Evolutionary conservation across 163 green algal genomes (phyloP).

Genomic region (Scenedesmus sp.): DNA sequence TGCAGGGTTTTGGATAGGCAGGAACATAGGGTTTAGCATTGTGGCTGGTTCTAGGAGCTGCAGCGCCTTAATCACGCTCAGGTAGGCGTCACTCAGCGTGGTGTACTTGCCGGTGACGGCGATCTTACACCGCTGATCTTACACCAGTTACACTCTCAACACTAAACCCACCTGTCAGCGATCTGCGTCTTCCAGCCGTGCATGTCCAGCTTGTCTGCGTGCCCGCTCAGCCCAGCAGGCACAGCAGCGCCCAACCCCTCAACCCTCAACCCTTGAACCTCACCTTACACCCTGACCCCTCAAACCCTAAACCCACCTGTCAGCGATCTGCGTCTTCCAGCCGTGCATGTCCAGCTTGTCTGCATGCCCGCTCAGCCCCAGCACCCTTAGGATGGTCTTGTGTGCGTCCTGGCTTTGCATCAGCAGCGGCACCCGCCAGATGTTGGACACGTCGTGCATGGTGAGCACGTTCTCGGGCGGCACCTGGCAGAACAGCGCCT

Average conservation of each 20-base stretch:
- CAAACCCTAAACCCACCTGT: conserved; percentile 68
- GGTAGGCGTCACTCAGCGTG: no score
- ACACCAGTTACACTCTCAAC: background rate
- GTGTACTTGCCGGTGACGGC: no score
- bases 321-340: conserved; percentile 82
- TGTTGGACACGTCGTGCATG: conserved; percentile 98
- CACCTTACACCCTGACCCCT: conserved; percentile 13
- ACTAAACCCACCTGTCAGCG: conserved; percentile 79
- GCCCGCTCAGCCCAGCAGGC: conserved; percentile 32
- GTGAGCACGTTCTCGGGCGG: conserved; percentile 89
- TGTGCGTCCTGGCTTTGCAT: conserved; percentile 90
- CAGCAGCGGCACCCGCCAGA: conserved; percentile 97
- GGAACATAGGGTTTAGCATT: no score
- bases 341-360: conserved; percentile 74
- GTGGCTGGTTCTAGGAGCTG: conserved; percentile 71
- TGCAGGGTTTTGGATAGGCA: background rate
- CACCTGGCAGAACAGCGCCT: conserved; percentile 95
- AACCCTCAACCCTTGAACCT: no score
- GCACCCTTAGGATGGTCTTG: conserved; percentile 81
- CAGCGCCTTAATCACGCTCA: conserved; percentile 96
- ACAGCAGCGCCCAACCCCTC: no score
- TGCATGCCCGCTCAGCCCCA: conserved; percentile 61
- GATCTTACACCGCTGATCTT: no score
- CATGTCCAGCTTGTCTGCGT: conserved; percentile 77
- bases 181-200: conserved; percentile 76